These are phyloP conservation scores for Mycena epipterygia DNA, from an alignment of 768 basidiomycete genomes.

Conservation along the genomic window DNA sequence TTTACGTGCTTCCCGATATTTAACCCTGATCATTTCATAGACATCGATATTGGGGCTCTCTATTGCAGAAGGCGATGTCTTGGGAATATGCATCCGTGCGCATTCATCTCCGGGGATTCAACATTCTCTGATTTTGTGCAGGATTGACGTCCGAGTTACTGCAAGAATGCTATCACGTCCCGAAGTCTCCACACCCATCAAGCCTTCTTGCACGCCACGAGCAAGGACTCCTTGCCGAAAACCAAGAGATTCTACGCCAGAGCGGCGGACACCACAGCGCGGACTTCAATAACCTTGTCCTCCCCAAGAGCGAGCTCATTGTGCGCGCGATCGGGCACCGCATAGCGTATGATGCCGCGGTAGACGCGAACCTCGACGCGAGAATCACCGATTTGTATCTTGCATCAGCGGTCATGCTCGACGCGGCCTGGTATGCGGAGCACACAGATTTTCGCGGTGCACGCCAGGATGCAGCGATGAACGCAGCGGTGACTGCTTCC, in stretches of 20 bases:
- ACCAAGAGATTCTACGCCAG: conserved; percentile 37
- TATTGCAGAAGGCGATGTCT: conserved; percentile 62
- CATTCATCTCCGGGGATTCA: background rate
- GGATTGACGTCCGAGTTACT: conserved; percentile 47
- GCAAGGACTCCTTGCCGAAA: conserved; percentile 30
- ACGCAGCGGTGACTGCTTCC: conserved; percentile 46
- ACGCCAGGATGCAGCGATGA: conserved; percentile 48
- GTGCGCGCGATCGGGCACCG: conserved; percentile 62
- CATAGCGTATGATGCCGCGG: conserved; percentile 59
- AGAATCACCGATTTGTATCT: conserved; percentile 56
- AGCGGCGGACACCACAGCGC: conserved; percentile 46
- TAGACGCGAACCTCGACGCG: conserved; percentile 41
- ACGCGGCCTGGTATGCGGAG: conserved; percentile 59
- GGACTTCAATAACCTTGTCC: conserved; percentile 49
- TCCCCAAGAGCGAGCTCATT: conserved; percentile 55
- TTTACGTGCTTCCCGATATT: background rate
- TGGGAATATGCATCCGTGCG: conserved; percentile 56
- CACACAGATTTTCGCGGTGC: conserved; percentile 43
- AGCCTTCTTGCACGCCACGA: conserved; percentile 42
- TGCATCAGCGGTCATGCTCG: conserved; percentile 48
- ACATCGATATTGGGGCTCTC: conserved; percentile 10
- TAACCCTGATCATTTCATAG: background rate
- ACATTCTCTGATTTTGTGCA: conserved; percentile 15
- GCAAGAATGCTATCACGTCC: conserved; percentile 37
- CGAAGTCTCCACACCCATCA: conserved; percentile 31